Percentiles rank a stretch among this genome's conserved stretches.
Conservation (phyloP, 1,284 basidiomycete genomes). For the Sporisorium exsertum region DNA sequence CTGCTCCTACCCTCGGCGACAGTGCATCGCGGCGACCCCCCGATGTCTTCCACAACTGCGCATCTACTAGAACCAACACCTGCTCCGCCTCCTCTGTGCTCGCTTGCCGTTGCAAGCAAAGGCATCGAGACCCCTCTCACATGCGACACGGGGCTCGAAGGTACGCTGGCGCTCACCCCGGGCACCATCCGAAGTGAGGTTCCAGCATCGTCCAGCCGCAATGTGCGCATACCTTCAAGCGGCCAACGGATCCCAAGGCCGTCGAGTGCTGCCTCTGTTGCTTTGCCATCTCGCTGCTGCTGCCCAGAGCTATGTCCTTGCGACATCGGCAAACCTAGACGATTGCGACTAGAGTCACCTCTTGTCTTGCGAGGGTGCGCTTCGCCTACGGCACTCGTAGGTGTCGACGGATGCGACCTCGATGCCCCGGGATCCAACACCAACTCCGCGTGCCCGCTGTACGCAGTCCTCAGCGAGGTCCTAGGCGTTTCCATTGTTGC, state of each 20-base stretch:
- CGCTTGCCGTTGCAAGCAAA: background rate
- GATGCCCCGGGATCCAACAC: background rate
- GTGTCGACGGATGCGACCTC: conserved; percentile 20
- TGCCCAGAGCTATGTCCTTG: background rate
- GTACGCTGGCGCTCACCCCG: conserved; percentile 6
- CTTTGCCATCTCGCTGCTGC: background rate
- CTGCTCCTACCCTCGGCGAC: background rate
- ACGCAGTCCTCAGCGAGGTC: background rate
- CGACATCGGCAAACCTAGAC: background rate
- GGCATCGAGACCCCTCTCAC: conserved; percentile 31
- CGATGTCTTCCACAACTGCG: conserved; percentile 9
- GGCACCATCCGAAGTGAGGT: background rate
- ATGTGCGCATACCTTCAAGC: conserved; percentile 18
- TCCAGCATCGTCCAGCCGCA: conserved; percentile 11
- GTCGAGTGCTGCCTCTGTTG: background rate
- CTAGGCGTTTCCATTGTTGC: conserved; percentile 10
- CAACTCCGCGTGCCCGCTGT: background rate
- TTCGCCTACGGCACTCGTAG: background rate
- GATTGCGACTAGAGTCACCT: background rate
- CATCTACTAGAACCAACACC: background rate
- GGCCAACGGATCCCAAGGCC: conserved; percentile 24
- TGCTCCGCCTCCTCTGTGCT: background rate
- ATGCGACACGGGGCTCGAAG: conserved; percentile 23
- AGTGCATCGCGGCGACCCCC: conserved; percentile 19
- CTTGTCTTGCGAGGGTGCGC: background rate